Evolutionary conservation across 2,329 filamentous ascomycete species (phyloP).

Genomic region (Chaetomium sp.): DNA sequence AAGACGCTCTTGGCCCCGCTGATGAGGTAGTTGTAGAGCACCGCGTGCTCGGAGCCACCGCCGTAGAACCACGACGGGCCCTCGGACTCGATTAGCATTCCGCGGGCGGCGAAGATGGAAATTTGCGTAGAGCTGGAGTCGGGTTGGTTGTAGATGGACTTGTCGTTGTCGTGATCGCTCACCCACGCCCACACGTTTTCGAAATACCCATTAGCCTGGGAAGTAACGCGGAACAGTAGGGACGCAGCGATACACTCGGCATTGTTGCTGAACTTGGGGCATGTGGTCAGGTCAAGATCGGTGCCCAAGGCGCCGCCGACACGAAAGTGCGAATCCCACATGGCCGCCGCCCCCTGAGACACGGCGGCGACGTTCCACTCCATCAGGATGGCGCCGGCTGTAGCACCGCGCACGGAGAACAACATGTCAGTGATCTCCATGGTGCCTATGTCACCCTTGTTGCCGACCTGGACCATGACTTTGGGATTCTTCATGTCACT

Average conservation of each 20-base stretch:
- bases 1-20: slow-evolving; percentile 61
- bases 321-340: slow-evolving; percentile 72
- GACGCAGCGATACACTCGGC: slow-evolving; percentile 41
- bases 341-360: slow-evolving; percentile 46
- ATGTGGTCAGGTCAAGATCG: slow-evolving; percentile 64
- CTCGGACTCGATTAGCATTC: slow-evolving; percentile 48
- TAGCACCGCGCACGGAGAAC: slow-evolving; percentile 64
- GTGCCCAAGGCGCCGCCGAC: slow-evolving; percentile 70
- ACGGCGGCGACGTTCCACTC: slow-evolving; percentile 66
- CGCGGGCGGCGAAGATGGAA: slow-evolving; percentile 42
- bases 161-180: slow-evolving; percentile 34
- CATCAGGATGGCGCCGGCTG: slow-evolving; percentile 67
- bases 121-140: slow-evolving; percentile 34
- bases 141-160: background rate
- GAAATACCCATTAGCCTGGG: slow-evolving; percentile 41
- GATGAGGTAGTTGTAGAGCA: slow-evolving; percentile 69
- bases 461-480: slow-evolving; percentile 62
- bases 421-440: slow-evolving; percentile 73
- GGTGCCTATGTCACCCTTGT: slow-evolving; percentile 60
- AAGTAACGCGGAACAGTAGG: slow-evolving; percentile 45
- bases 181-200: slow-evolving; percentile 47
- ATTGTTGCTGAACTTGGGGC: slow-evolving; percentile 53
- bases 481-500: slow-evolving; percentile 59
- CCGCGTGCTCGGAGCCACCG: slow-evolving; percentile 64
- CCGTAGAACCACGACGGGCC: slow-evolving; percentile 62